Conservation (phyloP, 169 alveolate species). For the Fabrea salina region DNA sequence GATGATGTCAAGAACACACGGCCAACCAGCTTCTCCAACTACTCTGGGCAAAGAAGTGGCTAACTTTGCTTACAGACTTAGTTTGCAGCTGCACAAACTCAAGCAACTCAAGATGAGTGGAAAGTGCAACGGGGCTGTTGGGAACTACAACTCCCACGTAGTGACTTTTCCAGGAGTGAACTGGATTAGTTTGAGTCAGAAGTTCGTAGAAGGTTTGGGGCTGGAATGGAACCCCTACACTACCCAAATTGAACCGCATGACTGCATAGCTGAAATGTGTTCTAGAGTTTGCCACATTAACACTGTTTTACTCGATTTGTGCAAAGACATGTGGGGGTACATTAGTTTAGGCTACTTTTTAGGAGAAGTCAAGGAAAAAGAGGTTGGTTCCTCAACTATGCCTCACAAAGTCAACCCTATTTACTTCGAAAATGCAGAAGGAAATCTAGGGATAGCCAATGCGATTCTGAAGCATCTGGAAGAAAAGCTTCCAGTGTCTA, state of each 20-base stretch:
- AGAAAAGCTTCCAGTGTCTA: conserved; percentile 88
- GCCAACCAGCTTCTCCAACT: conserved; percentile 96
- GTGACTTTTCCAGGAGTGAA: conserved; percentile 87
- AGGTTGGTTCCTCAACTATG: conserved; percentile 97
- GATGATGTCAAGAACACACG: conserved; percentile 94
- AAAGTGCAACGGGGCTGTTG: conserved; percentile 97
- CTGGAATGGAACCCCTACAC: conserved; percentile 88
- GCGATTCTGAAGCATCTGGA: conserved; percentile 78
- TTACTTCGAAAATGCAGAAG: conserved; percentile 96
- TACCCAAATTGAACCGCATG: conserved; percentile 95
- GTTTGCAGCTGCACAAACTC: conserved; percentile 51
- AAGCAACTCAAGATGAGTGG: conserved; percentile 76
- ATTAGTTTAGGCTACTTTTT: conserved; percentile 71
- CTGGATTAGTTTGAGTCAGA: conserved; percentile 81
- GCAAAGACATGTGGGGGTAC: conserved; percentile 94
- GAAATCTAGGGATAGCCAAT: conserved; percentile 92
- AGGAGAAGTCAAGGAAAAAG: conserved; percentile 67
- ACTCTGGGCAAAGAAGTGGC: conserved; percentile 96
- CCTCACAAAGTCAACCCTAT: conserved; percentile 98
- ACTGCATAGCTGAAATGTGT: conserved; percentile 86
- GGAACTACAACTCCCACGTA: conserved; percentile 91
- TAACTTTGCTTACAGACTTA: conserved; percentile 73
- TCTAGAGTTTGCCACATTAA: conserved; percentile 80
- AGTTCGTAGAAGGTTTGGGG: conserved; percentile 79
- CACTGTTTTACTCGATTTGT: conserved; percentile 86